These are phyloP conservation scores for Neurospora tetrasperma DNA, from an alignment of 495 filamentous ascomycete species.

Conservation along the genomic window DNA sequence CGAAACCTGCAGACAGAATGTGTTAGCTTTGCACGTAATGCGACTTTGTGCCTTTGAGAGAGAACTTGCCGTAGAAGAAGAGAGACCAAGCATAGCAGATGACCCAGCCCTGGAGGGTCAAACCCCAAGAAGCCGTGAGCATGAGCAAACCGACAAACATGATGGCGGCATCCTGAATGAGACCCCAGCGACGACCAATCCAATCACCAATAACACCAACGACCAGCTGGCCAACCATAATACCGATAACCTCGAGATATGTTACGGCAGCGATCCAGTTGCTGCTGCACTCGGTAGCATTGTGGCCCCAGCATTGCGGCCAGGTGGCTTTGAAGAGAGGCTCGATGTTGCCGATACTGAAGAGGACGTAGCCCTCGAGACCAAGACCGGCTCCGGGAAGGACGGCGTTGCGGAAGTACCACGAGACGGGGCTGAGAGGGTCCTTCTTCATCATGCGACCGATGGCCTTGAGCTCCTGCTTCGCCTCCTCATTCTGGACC, in stretches of 20 bases:
- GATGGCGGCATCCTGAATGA: slow-evolving; percentile 86
- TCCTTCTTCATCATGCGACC: slow-evolving; percentile 71
- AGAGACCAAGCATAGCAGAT: slow-evolving; percentile 87
- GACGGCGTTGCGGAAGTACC: slow-evolving; percentile 79
- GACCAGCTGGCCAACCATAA: slow-evolving; percentile 74
- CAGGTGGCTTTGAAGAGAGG: slow-evolving; percentile 64
- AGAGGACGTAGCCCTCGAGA: slow-evolving; percentile 87
- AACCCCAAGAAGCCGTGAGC: slow-evolving; percentile 78
- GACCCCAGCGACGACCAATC: slow-evolving; percentile 80
- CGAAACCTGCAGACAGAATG: slow-evolving; percentile 40
- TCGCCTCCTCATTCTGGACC: slow-evolving; percentile 54
- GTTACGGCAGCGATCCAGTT: slow-evolving; percentile 70
- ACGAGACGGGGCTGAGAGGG: slow-evolving; percentile 67
- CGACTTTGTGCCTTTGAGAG: background rate
- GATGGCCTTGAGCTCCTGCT: slow-evolving; percentile 52
- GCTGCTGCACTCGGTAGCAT: slow-evolving; percentile 49
- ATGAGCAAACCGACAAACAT: slow-evolving; percentile 85
- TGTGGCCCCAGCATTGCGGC: slow-evolving; percentile 58
- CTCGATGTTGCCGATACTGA: slow-evolving; percentile 83
- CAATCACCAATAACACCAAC: slow-evolving; percentile 57
- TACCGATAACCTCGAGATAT: slow-evolving; percentile 80
- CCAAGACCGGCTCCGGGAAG: slow-evolving; percentile 80
- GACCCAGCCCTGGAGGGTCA: slow-evolving; percentile 77
- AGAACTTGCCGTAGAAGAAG: slow-evolving; percentile 64
- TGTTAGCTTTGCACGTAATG: background rate